Conservation (phyloP, 1,139 yeast genomes). For the Kluyveromyces sp. region DNA sequence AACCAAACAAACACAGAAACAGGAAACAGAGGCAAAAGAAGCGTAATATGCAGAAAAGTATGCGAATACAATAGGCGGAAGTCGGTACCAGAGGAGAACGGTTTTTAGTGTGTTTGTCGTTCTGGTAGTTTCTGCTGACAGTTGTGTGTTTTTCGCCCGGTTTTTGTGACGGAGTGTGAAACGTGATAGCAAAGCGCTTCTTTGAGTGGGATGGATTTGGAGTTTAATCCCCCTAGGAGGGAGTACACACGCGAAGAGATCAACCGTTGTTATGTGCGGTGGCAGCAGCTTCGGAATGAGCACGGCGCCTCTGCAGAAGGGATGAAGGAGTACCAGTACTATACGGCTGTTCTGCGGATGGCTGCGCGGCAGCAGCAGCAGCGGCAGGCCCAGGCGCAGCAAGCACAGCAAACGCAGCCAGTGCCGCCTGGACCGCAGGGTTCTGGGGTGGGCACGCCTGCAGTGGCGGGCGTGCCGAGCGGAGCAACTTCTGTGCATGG, state of each 20-base stretch:
- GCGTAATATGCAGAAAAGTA: background rate
- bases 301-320: conserved; percentile 59
- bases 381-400: conserved; percentile 26
- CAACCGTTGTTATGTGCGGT: conserved; percentile 38
- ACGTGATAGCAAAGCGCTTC: background rate
- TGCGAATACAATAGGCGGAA: background rate
- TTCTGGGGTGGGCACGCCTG: conserved; percentile 10
- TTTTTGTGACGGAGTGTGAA: too few relatives aligned
- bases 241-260: conserved; percentile 32
- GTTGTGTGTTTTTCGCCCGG: too few relatives aligned
- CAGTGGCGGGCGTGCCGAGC: conserved; percentile 6
- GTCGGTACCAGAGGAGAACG: background rate
- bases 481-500: too few relatives aligned
- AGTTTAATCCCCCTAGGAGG: conserved; percentile 26
- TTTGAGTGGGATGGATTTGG: conserved; percentile 19
- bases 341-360: conserved; percentile 48
- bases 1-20: background rate
- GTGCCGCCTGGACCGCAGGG: conserved; percentile 16
- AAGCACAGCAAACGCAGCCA: conserved; percentile 15
- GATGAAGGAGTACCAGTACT: conserved; percentile 54
- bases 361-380: conserved; percentile 45
- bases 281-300: conserved; percentile 57
- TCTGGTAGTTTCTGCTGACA: too few relatives aligned
- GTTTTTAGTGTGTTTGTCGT: background rate
- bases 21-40: background rate